Base-by-base conservation (phyloP, 1,284 basidiomycete species). In the Agroathelia rolfsii region DNA sequence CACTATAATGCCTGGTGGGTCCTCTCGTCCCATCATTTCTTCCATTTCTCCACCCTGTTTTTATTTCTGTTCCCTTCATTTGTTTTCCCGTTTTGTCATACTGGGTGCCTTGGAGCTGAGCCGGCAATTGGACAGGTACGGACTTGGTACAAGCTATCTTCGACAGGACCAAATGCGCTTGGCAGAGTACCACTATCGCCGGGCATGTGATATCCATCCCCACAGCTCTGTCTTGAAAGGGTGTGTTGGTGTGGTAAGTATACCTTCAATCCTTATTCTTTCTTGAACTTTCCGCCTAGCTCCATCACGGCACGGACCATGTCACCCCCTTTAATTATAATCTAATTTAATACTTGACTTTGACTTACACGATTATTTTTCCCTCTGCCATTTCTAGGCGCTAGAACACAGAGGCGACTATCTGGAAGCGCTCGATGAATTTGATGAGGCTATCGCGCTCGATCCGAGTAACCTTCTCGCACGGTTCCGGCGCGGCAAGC, bases 1-100 rank as follows among this genome's bases (percentile, higher is more conserved):
- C 88, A 93, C 57, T 96, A 95, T 58, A 93, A 92, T 61, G 92
- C 93, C 35, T 96, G 92, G 90, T 92, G 56, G 53, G 70, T 58
- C n/a, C n/a, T n/a, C n/a, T n/a, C n/a, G n/a, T n/a, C 27, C 16
- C 30, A 12, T 29, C 29, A 25, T n/a, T 27, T 14, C 15, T 39
- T 37, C 39, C 28, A 9, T 30, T 17, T 32, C 22, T 26, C 7
- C 26, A 30, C 39, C 36, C 40, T 42, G 38, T 37, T 37, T 40
- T 27, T 34, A 40, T 36, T n/a, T n/a, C n/a, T n/a, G n/a, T n/a
- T n/a, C n/a, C n/a, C n/a, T n/a, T n/a, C 26, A 10, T 31, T 31
- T 24, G 25, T 28, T 35, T 39, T 29, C 30, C 16, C 34, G 29
- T 18, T 34, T n/a, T n/a, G n/a, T n/a, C n/a, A n/a, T n/a, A n/a